Evolutionary conservation across 2,329 filamentous ascomycete species (phyloP), one percentile per base, ranked within the genome.

Genomic region (Aspergillus pseudonomiae): DNA sequence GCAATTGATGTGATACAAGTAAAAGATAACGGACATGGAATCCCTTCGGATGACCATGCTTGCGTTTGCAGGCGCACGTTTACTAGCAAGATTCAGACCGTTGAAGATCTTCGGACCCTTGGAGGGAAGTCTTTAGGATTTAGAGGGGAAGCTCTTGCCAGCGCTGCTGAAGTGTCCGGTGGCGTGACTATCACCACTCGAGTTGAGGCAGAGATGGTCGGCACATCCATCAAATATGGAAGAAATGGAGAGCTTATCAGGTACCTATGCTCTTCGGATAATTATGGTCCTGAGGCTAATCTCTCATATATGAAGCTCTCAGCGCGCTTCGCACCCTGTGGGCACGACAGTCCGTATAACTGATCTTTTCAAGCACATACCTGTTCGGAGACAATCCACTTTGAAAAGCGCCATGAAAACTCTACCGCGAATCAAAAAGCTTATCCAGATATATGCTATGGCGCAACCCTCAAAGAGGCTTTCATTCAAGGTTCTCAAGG

Each of bases 1-100:
- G 84, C 85, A 0, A 73, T 90, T 58, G 87, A 89, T 69, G 70
- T 82, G n/a, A 85, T 91, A 34, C 86, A 89, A 67, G 82, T 90
- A 52, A 86, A 82, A 61, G 86, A 88, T 74, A 90, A 89, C 73
- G 88, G 88, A 9, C 82, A 84, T 68, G 88, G 88, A 3, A 87
- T 91, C 64, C 75, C 82, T 2, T 76, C 82, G 2, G 81, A 83
- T 43, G 88, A 90, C 72, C 80, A 87, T 48, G 71, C 75, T 2
- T 68, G 86, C 45, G 81, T 88, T 21, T 87, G 87, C 67, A 84
- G 81, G 66, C 82, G 84, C 57, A 82, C 86, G 65, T 88, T 82
- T 68, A 91, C 88, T 0, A 89, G 87, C 77, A 91, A 91, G 76
- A 87, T 90, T 56, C 77, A 79, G 46, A 81, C 83, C 28, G 78